Conservation (phyloP, 2,329 filamentous ascomycete genomes). For the Trichophyton simii region DNA sequence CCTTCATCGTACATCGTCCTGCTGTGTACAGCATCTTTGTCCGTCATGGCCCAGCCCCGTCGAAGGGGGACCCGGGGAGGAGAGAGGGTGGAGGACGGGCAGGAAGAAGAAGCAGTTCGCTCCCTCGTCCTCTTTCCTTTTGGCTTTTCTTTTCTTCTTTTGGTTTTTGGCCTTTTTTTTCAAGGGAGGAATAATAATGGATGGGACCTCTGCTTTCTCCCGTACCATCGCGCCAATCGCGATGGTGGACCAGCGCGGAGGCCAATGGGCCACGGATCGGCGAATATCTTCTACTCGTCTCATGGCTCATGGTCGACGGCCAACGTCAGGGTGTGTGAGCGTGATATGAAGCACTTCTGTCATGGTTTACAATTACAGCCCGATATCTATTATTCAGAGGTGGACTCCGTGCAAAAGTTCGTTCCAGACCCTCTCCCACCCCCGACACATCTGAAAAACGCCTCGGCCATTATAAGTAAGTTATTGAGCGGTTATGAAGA, state of each 20-base stretch:
- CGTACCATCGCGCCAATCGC: neutral
- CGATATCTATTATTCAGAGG: too few species aligned
- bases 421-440: neutral
- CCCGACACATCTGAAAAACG: neutral
- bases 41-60: neutral
- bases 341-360: too few species aligned
- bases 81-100: neutral
- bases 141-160: neutral
- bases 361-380: too few species aligned
- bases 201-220: neutral
- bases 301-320: neutral
- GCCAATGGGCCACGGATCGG: slow-evolving; percentile 2
- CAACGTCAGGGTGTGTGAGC: too few species aligned
- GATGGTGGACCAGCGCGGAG: neutral
- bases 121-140: neutral
- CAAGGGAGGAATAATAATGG: neutral
- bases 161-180: neutral
- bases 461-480: neutral
- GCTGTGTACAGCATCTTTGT: neutral
- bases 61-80: neutral
- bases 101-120: too few species aligned
- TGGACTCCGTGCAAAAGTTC: too few species aligned
- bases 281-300: slow-evolving; percentile 1
- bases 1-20: neutral
- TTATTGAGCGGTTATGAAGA: too few species aligned